A percentile compares a stretch with the other conserved stretches of the same genome.
These are phyloP conservation scores for Geotrichum citri-aurantii DNA, from an alignment of 1,139 yeast genomes.

Conservation along the genomic window DNA sequence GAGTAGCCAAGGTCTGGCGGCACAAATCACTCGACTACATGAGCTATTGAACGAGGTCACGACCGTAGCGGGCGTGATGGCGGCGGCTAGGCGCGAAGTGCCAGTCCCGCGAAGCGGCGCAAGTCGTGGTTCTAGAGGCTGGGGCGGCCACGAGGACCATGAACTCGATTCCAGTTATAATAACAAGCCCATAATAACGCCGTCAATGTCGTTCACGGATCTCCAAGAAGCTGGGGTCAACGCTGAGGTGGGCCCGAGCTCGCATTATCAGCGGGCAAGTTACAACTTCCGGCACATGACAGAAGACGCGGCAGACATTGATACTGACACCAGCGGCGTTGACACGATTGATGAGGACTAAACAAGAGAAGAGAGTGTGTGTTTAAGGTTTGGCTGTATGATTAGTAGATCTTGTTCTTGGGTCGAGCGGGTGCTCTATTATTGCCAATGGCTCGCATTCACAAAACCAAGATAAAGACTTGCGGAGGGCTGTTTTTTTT, in stretches of 20 bases:
- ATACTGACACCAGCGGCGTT: constrained; percentile 9
- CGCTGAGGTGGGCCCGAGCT: background rate
- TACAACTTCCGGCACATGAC: constrained; percentile 4
- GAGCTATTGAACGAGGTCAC: constrained; percentile 5
- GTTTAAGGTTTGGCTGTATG: no score
- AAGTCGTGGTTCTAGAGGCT: background rate
- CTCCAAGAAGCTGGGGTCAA: background rate
- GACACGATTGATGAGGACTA: constrained; percentile 8
- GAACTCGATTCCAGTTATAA: background rate
- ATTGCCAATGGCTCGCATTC: no score
- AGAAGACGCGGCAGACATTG: constrained; percentile 9
- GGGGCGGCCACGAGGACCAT: background rate
- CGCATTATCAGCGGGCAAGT: background rate
- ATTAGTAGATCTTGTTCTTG: no score
- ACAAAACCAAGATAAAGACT: no score
- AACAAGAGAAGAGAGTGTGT: background rate
- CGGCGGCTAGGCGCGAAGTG: constrained; percentile 3
- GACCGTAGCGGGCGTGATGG: constrained; percentile 5
- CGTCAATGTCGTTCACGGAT: background rate
- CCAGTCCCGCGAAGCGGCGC: background rate
- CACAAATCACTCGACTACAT: constrained; percentile 6
- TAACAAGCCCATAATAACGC: background rate
- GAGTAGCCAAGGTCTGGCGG: constrained; percentile 6
- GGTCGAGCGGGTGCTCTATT: no score
- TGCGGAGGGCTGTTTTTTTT: no score